Base-by-base conservation (phyloP, 2,329 filamentous ascomycete species). In the Cercospora sp. region DNA sequence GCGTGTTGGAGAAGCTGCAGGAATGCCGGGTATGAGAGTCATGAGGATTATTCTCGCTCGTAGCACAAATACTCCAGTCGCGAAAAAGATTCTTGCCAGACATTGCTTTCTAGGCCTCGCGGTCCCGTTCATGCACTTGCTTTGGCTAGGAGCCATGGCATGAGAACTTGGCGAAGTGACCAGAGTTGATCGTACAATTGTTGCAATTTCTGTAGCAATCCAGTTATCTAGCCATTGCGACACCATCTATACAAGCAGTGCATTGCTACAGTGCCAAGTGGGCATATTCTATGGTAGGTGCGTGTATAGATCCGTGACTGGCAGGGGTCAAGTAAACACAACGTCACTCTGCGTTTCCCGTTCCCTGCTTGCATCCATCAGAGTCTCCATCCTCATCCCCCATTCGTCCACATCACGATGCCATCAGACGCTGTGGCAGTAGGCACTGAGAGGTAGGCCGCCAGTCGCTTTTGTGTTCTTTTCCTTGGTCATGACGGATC, bases 351-450 rank as follows among this genome's bases (percentile, higher is more conserved):
- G 42, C 61, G 58, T 51, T 33, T 55, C 53, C 57, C 36, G 12
- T 68, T 68, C 66, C 66, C 53, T 65, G 66, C 48, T 65, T 68
- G 61, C 60, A 67, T 55, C 45, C 62, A 39, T 61, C 45, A 59
- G 51, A 58, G 23, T 51, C 65, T 67, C 65, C 61, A 60, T 20
- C 36, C 51, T 60, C 53, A n/a, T 28, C 28, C 33, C 62, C 61
- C 62, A 64, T 45, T 58, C 42, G 48, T 57, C 58, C 23, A 55
- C 66, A 65, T 65, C 66, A 65, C 45, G 31, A 68, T 68, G 66
- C 57, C 62, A 62, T 68, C 62, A 68, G 58, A 63, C 57, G 57
- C 60, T 53, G 31, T 12, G 23, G 57, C 55, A 45, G 36, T 39
- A 61, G 48, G n/a, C 20, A 58, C 53, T 53, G 20, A 57, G 36